Base-by-base conservation (phyloP, 495 filamentous ascomycete species). In the Podospora australis region DNA sequence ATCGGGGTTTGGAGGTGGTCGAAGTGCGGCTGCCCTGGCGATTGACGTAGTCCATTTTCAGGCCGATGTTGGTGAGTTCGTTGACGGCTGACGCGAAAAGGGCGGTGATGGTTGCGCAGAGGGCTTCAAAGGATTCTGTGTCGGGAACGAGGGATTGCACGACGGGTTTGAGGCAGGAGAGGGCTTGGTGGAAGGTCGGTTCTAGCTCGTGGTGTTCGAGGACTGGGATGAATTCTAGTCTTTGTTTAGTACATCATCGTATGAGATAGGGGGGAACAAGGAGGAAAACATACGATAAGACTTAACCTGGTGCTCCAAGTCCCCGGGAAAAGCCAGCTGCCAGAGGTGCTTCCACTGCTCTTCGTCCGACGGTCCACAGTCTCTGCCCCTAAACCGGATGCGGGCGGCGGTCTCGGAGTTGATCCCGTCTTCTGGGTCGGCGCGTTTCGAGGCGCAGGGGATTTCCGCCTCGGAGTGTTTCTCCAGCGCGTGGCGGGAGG, bases 341-440 rank as follows among this genome's bases (percentile, higher is more conserved):
- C 40, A 43, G 3, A 43, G 22, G n/a, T 43, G 40, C 0, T 43
- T 23, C 40, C 40, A 43, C 23, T 43, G 40, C 13, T 43, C 40
- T 26, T 43, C 20, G 20, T 43, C 40, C 2, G 40, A 43, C 5
- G 40, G 40, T 3, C 40, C 40, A n/a, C 40, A 43, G 5, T 43
- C 40, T 23, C 40, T 10, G 22, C 40, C 24, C 10, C 40, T 43
- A 16, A 43, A 43, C 10, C 21, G 4, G 10, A 43, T 43, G n/a
- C 2, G 20, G 23, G 22, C 20, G 11, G 40, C 40, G 6, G 34
- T 39, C 14, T 48, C 46, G 32, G 34, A 14, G 23, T 36, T 39
- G 21, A 48, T 39, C 3, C 46, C 46, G 34, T 48, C 46, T 10
- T 48, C 46, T 24, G 46, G 46, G 14, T 48, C 46, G 8, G 32